phyloP scores from a whole-genome alignment of 2,329 filamentous ascomycete genomes.

The Epichloe sibirici region DNA sequence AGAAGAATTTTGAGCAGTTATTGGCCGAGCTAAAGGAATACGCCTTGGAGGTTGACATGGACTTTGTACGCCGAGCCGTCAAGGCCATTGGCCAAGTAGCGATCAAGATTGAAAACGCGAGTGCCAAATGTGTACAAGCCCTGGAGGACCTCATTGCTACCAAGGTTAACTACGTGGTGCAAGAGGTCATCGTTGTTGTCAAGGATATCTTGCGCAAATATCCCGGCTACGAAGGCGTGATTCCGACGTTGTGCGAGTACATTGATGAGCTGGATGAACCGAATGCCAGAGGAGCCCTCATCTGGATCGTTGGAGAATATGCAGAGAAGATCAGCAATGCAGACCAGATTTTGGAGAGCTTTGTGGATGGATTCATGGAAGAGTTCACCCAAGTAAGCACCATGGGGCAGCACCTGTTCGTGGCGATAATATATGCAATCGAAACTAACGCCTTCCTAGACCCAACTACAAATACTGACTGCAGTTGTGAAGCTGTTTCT shows the following conservation, averaged over 20 bases:
- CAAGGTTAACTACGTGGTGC: conserved; percentile 98
- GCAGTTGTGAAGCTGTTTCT: conserved; percentile 95
- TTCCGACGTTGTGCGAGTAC: conserved; percentile 88
- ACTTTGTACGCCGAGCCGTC: conserved; percentile 88
- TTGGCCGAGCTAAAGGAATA: conserved; percentile 94
- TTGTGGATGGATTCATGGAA: conserved; percentile 89
- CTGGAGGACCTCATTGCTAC: conserved; percentile 89
- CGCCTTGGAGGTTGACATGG: conserved; percentile 96
- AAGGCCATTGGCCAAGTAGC: conserved; percentile 96
- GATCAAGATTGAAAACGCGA: conserved; percentile 93
- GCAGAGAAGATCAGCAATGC: conserved; percentile 98
- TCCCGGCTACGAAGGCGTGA: conserved; percentile 94
- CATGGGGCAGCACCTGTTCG: not conserved
- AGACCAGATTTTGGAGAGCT: conserved; percentile 82
- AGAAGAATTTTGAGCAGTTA: conserved; percentile 89
- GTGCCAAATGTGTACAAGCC: conserved; percentile 90
- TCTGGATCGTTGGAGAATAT: conserved; percentile 99
- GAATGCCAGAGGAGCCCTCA: conserved; percentile 76
- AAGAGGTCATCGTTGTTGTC: conserved; percentile 97
- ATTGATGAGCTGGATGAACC: conserved; percentile 96
- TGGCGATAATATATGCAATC: not conserved
- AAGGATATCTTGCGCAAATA: conserved; percentile 98
- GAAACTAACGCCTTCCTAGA: conserved; percentile 36
- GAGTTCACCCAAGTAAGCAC: conserved; percentile 77
- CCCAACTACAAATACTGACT: conserved; percentile 94